phyloP scores from a whole-genome alignment of 768 basidiomycete species.

The Amanita inopinata region DNA sequence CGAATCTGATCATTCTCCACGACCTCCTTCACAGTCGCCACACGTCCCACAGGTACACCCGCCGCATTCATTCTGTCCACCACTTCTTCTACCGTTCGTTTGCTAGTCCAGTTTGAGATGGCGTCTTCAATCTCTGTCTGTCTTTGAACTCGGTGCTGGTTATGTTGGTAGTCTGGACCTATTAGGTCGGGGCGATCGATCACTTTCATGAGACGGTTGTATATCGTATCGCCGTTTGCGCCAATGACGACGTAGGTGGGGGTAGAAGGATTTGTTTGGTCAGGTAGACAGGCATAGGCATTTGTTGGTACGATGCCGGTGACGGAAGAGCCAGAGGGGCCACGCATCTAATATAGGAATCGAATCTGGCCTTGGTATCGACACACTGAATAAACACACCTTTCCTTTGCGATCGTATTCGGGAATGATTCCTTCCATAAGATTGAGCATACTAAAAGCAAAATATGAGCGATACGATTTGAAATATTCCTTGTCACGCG shows the following conservation, averaged over 20 bases:
- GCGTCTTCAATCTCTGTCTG: constrained; percentile 59
- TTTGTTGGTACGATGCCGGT: constrained; percentile 73
- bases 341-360: constrained; percentile 38
- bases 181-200: constrained; percentile 52
- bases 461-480: not conserved
- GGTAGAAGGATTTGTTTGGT: constrained; percentile 25
- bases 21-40: constrained; percentile 54
- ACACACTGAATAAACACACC: constrained; percentile 21
- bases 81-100: constrained; percentile 43
- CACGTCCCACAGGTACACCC: constrained; percentile 56
- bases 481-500: not conserved
- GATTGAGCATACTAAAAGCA: constrained; percentile 52
- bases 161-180: constrained; percentile 43
- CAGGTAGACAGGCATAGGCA: constrained; percentile 57
- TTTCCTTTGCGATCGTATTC: constrained; percentile 67
- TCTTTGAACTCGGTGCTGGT: constrained; percentile 50
- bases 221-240: constrained; percentile 63
- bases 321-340: constrained; percentile 66
- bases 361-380: not conserved
- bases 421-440: constrained; percentile 72
- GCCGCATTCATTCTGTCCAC: constrained; percentile 36
- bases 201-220: constrained; percentile 53
- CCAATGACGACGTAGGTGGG: constrained; percentile 61
- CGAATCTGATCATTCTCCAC: constrained; percentile 46
- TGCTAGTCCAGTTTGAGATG: constrained; percentile 50